phyloP scores from a whole-genome alignment of 1,284 basidiomycete genomes.

The Ustilago bromivora region DNA sequence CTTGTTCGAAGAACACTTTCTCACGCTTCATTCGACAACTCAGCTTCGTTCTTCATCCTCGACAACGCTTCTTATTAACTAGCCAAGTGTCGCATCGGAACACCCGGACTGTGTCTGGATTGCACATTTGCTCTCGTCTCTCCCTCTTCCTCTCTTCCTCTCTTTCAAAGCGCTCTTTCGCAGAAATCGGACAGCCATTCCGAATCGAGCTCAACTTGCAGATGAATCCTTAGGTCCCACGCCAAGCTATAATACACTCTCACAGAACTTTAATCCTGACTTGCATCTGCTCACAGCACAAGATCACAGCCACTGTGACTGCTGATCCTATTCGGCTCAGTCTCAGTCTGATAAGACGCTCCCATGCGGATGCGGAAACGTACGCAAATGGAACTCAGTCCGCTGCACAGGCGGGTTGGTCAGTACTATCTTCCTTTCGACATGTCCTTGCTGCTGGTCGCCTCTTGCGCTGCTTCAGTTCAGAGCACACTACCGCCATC shows the following conservation, averaged over 20 bases:
- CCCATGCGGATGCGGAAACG: not conserved
- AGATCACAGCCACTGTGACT: not conserved
- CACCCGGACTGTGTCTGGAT: constrained; percentile 1
- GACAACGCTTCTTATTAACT: not conserved
- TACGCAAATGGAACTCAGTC: not conserved
- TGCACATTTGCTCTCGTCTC: constrained; percentile 4
- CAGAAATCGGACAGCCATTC: constrained; percentile 3
- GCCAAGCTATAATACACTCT: constrained; percentile 14
- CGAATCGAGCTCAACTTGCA: not conserved
- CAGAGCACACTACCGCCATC: not conserved
- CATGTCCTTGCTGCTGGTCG: not conserved
- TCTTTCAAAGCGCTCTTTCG: not conserved
- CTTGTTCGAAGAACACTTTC: constrained; percentile 30
- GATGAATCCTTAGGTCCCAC: not conserved
- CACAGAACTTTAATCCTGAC: constrained; percentile 6
- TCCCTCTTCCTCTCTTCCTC: not conserved
- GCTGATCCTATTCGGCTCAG: not conserved
- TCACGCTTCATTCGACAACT: constrained; percentile 17
- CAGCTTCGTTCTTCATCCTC: constrained; percentile 5
- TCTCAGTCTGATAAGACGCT: not conserved
- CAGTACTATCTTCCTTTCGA: not conserved
- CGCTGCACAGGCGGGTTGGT: not conserved
- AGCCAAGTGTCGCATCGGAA: not conserved
- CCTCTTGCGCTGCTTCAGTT: not conserved
- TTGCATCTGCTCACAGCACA: not conserved